Base-by-base conservation (phyloP, 306 rosid species). In the Ceratonia siliqua region DNA sequence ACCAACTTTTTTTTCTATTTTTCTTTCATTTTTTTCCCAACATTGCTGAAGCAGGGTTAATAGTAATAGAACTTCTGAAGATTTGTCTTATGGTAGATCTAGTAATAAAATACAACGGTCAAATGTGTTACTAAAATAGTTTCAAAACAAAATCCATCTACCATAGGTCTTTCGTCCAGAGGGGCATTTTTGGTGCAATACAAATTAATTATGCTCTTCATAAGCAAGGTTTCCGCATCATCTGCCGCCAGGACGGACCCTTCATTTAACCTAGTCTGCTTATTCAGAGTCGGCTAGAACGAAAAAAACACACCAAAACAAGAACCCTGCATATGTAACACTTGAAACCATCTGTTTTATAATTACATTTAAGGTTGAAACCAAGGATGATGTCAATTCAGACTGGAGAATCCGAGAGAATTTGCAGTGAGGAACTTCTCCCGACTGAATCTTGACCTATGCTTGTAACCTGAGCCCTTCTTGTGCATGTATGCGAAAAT, bases 71-170 rank as follows among this genome's bases (percentile, higher is more conserved):
- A 57, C 33, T 46, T 20, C 33, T 30, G 68, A 57, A 54, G 59
- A 45, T 43, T 68, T 57, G 27, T 57, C 10, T 13, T 6, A 15
- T 21, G 75, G 21, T 36, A 45, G 22, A 57, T 45, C 63, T 24
- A 22, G 48, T 32, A n/a, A 33, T 18, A 42, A 43, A 41, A 12
- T 20, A 17, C 62, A 42, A 13, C 30, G 39, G 35, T 67, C 43
- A 14, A 43, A 22, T 22, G 14, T 58, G 24, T 2, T 14, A 14
- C 15, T 45, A 20, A 49, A 52, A 12, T 53, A 36, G 35, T 53
- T 70, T 36, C 21, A 36, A 53, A 59, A 22, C 9, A 66, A 55
- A 77, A 42, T 61, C 61, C 28, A 76, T 54, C 68, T 30, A 42
- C 48, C 24, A 20, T 66, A 66, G 57, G 48, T n/a, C 9, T 61